Base-by-base conservation (phyloP, 352 stramenopile genomes). In the Aphanomyces astaci region DNA sequence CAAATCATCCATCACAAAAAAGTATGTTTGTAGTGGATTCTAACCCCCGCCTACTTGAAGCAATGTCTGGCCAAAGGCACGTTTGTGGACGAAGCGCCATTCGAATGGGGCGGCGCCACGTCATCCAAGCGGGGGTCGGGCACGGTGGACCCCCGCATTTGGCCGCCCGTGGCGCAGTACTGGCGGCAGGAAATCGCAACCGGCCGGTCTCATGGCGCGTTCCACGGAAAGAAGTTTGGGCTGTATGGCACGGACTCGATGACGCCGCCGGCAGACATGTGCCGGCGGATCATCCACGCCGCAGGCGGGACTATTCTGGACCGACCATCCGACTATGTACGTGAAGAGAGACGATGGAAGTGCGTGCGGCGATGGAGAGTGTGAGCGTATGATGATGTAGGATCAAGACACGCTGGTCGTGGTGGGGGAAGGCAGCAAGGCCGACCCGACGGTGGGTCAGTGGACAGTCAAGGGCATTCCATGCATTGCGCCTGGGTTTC, bases 11-110 rank as follows among this genome's bases (percentile, higher is more conserved):
- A n/a, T n/a, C n/a, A n/a, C n/a, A n/a, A 9, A 46, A 9, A 46
- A 46, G 9, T 46, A 46, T 15, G 39, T 69, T 17, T 57, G 27
- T 62, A 94, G 84, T 95, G 87, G 87, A 92, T 95, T 69, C 63
- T 95, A 10, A 90, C 88, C 64, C 85, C 84, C 39, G 90, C 85
- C n/a, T 95, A 87, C 57, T 55, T 95, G 24, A 76, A 88, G 19
- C 80, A 80, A 27, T 79, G 85, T 62, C 80, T 82, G n/a, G 60
- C 63, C 28, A 79, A 81, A 0, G 80, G 79, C n/a, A 66, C 71
- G 11, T 95, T 95, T 76, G 75, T 95, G 3, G 78, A 88, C 53
- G 87, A 95, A 71, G 51, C 67, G 22, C 67, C 71, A 3, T 80
- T 93, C 52, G 87, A 95, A 46, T 95, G 87, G 87, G 87, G 85